Percentiles rank a stretch among this genome's conserved stretches.
Evolutionary conservation across 345 rosid genomes (phyloP).

Genomic region (Eucalyptus victrix): DNA sequence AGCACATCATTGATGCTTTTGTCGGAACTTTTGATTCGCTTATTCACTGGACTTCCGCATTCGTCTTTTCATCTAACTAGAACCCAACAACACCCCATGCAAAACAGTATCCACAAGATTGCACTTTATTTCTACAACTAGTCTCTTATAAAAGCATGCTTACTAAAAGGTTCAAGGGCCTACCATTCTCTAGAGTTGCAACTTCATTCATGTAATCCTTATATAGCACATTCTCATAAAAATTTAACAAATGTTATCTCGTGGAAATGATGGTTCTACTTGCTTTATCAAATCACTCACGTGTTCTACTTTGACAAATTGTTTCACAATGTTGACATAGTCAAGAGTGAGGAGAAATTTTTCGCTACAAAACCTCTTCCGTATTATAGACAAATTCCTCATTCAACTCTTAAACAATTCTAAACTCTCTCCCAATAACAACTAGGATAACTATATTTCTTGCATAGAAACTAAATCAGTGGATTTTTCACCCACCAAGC

Average conservation of each 20-base stretch:
- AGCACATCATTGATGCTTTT: neutral
- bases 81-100: neutral
- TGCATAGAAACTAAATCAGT: neutral
- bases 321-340: neutral
- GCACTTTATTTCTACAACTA: neutral
- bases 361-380: neutral
- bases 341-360: neutral
- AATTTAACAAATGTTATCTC: neutral
- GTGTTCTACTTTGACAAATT: neutral
- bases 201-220: neutral
- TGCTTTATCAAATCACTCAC: neutral
- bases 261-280: neutral
- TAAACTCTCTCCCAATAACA: neutral
- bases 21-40: neutral
- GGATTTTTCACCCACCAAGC: neutral
- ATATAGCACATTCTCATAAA: neutral
- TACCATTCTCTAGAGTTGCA: neutral
- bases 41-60: neutral
- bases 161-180: neutral
- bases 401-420: neutral
- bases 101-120: neutral
- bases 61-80: neutral
- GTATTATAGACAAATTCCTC: neutral
- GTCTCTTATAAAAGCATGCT: neutral
- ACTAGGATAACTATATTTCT: neutral